A percentile compares a stretch with the other conserved stretches of the same genome.
Evolutionary conservation across 148 eudicot genomes (phyloP).

Genomic region (Pharnaceum exiguum): DNA sequence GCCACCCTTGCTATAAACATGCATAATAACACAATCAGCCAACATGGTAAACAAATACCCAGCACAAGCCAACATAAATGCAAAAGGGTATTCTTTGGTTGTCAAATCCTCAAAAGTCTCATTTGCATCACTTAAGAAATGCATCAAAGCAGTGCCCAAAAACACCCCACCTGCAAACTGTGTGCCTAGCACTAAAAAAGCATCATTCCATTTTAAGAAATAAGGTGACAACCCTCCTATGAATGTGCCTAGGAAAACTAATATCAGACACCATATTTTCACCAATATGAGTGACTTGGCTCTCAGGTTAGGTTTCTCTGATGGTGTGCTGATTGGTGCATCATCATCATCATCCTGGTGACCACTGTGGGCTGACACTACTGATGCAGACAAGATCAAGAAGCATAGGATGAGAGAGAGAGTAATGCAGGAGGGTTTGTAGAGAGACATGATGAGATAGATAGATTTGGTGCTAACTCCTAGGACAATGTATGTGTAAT

Average conservation of each 20-base stretch:
- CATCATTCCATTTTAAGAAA: conserved; percentile 56
- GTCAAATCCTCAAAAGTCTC: conserved; percentile 57
- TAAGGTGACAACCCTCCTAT: conserved; percentile 57
- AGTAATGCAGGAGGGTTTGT: too few relatives aligned
- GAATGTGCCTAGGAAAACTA: conserved; percentile 46
- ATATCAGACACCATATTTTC: conserved; percentile 51
- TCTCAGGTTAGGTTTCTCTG: conserved; percentile 29
- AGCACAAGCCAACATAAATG: conserved; percentile 56
- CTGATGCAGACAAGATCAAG: too few relatives aligned
- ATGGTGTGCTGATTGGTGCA: neutral
- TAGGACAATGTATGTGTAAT: neutral
- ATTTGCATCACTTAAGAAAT: conserved; percentile 59
- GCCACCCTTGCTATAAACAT: conserved; percentile 29
- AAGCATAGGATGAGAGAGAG: conserved; percentile 21
- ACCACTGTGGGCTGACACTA: conserved; percentile 17
- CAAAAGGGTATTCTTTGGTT: conserved; percentile 47
- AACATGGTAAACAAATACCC: conserved; percentile 64
- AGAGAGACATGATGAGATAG: conserved; percentile 7
- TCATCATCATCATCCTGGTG: conserved; percentile 5
- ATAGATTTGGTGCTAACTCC: neutral
- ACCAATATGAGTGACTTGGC: conserved; percentile 36
- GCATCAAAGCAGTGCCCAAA: conserved; percentile 64
- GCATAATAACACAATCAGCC: conserved; percentile 38
- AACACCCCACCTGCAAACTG: conserved; percentile 72
- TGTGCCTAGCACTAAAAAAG: conserved; percentile 55